A percentile compares a stretch with the other conserved stretches of the same genome.
phyloP scores from a whole-genome alignment of 2,329 filamentous ascomycete species.

The Rhynchosporium agropyri region DNA sequence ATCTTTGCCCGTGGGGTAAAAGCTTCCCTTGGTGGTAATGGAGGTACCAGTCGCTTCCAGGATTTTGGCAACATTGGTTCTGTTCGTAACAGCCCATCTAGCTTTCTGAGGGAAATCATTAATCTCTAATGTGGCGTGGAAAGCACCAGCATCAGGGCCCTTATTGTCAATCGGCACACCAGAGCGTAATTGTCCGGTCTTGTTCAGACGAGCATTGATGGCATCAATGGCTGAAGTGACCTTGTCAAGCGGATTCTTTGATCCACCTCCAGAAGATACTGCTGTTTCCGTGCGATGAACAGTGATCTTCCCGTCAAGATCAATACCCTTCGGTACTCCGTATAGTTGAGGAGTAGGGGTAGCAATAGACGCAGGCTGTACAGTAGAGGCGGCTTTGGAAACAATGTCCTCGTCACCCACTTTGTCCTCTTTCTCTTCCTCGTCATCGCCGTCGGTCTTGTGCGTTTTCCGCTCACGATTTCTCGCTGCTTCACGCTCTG shows the following conservation, averaged over 20 bases:
- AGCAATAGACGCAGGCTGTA: slow-evolving; percentile 58
- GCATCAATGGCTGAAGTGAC: slow-evolving; percentile 87
- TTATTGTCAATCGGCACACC: slow-evolving; percentile 98
- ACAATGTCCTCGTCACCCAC: slow-evolving; percentile 70
- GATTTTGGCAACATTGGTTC: slow-evolving; percentile 98
- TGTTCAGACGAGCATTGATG: slow-evolving; percentile 88
- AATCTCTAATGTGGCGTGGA: slow-evolving; percentile 96
- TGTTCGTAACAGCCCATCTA: slow-evolving; percentile 96
- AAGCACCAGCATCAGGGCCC: slow-evolving; percentile 93
- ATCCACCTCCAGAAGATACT: slow-evolving; percentile 42
- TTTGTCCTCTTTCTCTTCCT: slow-evolving; percentile 75
- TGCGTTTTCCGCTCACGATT: slow-evolving; percentile 85
- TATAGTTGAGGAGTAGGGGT: slow-evolving; percentile 42
- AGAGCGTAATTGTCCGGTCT: slow-evolving; percentile 84
- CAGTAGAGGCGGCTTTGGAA: slow-evolving; percentile 66
- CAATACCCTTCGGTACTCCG: slow-evolving; percentile 57
- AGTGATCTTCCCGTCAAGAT: slow-evolving; percentile 69
- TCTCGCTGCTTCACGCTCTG: slow-evolving; percentile 85
- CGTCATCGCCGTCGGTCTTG: slow-evolving; percentile 82
- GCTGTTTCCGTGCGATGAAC: slow-evolving; percentile 70
- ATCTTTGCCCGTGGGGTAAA: slow-evolving; percentile 81
- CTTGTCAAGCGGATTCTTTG: slow-evolving; percentile 75
- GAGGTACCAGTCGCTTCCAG: slow-evolving; percentile 91
- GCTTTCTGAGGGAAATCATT: slow-evolving; percentile 99
- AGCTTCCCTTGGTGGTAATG: slow-evolving; percentile 96